A percentile compares a stretch with the other conserved stretches of the same genome.
phyloP scores from a whole-genome alignment of 805 yeast genomes.

The Teunomyces kruisii region DNA sequence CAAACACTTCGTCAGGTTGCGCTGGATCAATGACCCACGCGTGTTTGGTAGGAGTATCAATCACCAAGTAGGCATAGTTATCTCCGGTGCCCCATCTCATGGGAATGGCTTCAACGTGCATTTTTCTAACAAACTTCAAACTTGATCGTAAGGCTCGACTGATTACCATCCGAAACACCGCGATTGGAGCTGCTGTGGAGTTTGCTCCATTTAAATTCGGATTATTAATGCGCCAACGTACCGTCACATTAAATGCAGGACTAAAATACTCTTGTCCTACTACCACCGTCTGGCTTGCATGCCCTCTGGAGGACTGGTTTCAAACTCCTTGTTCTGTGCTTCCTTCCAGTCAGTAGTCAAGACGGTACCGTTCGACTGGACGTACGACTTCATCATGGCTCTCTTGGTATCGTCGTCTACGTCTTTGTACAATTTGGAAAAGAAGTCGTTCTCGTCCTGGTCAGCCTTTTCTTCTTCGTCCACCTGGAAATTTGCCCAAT shows the following conservation, averaged over 20 bases:
- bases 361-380: conserved; percentile 93
- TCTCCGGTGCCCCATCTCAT: conserved; percentile 97
- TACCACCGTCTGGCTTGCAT: conserved; percentile 58
- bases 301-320: conserved; percentile 74
- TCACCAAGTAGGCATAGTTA: conserved; percentile 80
- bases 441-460: conserved; percentile 63
- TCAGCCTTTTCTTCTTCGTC: conserved; percentile 47
- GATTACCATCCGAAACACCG: not conserved
- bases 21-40: conserved; percentile 95
- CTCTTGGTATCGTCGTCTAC: conserved; percentile 86
- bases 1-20: conserved; percentile 61
- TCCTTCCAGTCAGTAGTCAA: conserved; percentile 93
- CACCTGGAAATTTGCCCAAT: conserved; percentile 65
- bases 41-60: conserved; percentile 62
- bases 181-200: not conserved
- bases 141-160: not conserved
- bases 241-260: not conserved
- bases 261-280: no score
- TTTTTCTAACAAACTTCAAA: conserved; percentile 37
- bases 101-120: conserved; percentile 82
- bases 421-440: conserved; percentile 66
- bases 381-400: conserved; percentile 96
- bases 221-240: not conserved
- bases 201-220: not conserved
- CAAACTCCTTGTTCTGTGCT: conserved; percentile 64